Evolutionary conservation across 116 monocot species (phyloP), one percentile per base, ranked within the genome.

Genomic region (Cymodocea nodosa): DNA sequence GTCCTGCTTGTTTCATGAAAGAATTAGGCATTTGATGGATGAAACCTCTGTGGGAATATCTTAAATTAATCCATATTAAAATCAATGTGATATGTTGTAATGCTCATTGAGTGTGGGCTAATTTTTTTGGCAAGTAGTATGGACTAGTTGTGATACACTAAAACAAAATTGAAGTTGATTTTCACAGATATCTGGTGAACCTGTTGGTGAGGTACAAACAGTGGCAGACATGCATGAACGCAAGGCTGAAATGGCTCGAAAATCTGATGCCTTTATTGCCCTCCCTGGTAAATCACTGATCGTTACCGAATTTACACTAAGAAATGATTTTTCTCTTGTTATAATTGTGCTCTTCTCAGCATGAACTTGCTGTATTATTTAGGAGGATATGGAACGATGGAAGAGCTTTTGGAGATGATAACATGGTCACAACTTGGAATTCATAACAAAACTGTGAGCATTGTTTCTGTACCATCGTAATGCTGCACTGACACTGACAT

Each of bases 371-470:
- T 50, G n/a, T 23, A 11, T 1, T 50, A 50, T 50, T 19, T 50
- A 76, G 81, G 81, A 52, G 81, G 77, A 48, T 81, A 81, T 63
- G 81, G 81, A 50, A 94, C 94, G 60, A 89, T 94, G 89, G 94
- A 94, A 70, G 94, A 94, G 71, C 64, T 87, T 20, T 25, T 94
- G 72, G 94, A 94, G 83, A 89, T 94, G 87, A 94, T 90, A 50
- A 90, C 94, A 51, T 94, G 94, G 90, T 78, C 90, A 17, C 94
- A 94, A 63, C 79, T 94, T 39, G 94, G 90, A 64, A 94, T 94
- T 72, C 94, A 94, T 75, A 72, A 82, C 70, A 90, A 90, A 81
- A 90, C 90, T 59, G 94, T 94, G 55, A 78, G 82, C 52, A 24
- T 7, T 63, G 30, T 14, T 52, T 25, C n/a, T 60, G n/a, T 51